Base-by-base conservation (phyloP, 1,139 yeast genomes). In the Debaryomycetaceae sp. region DNA sequence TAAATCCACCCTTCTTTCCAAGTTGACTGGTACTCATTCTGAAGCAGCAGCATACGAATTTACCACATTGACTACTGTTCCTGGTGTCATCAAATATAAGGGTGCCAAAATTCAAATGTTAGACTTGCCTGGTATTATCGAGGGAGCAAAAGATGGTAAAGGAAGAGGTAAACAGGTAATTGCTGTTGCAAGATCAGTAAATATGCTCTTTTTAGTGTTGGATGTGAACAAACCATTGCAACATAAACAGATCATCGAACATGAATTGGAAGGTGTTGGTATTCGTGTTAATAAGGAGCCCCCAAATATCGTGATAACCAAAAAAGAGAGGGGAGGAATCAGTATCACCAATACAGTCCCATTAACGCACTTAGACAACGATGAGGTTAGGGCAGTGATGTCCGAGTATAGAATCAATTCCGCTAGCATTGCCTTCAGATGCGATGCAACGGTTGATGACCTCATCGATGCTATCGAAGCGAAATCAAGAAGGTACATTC, bases 161-260 rank as follows among this genome's bases (percentile, higher is more conserved):
- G 99, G 99, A 74, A 83, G 99, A 75, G 99, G 99, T 79, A 87
- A 84, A 58, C 99, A 93, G 70, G 99, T 93, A 48, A 93, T 93
- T 69, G 99, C 99, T 0, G 98, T 91, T 46, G 98, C 99, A 6
- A 81, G 99, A 66, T 88, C 97, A 6, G 95, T 97, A 59, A 91
- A 93, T 63, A 72, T 95, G 58, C 80, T 93, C 45, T 93, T 93
- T 65, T 87, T 93, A 61, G 96, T 93, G 5, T 75, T 93, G 61
- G 99, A 93, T 63, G 99, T 93, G 47, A 89, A 90, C 69, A 95
- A 93, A 63, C 99, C 99, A 4, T 76, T 93, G 56, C 91, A 87
- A 52, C 98, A 93, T 67, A 93, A 93, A 64, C 85, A 82, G 62
- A 87, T 93, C 60, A 90, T 93, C 50, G 99, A 93, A 66, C 82